Percentiles rank a stretch among this genome's conserved stretches.
Conservation (phyloP, 805 yeast genomes). For the Monosporozyma servazzii region DNA sequence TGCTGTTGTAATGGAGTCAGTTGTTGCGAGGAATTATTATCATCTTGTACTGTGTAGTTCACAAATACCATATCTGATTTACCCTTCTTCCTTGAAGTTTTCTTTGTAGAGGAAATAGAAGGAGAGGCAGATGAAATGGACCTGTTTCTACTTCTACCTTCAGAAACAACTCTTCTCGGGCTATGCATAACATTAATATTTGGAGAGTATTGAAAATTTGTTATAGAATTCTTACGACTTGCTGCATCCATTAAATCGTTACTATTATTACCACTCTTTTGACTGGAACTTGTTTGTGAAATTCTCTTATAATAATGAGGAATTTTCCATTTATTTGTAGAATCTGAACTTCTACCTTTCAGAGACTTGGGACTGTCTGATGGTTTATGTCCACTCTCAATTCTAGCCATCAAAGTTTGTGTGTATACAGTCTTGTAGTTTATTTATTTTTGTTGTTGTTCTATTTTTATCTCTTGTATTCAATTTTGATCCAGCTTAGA, state of each 20-base stretch:
- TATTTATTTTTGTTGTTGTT: background rate
- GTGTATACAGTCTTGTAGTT: background rate
- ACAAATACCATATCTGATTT: constrained; percentile 28
- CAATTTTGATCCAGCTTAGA: background rate
- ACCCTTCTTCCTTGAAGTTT: constrained; percentile 8
- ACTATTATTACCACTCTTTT: background rate
- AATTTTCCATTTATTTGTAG: constrained; percentile 28
- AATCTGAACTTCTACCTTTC: constrained; percentile 16
- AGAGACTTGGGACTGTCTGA: constrained; percentile 1
- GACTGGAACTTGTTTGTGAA: constrained; percentile 1
- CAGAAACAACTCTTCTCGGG: constrained; percentile 24
- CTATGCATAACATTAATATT: constrained; percentile 19
- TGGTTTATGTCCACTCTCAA: constrained; percentile 3
- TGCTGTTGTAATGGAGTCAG: background rate
- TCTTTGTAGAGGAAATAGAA: background rate
- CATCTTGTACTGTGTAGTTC: constrained; percentile 28
- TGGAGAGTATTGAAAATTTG: constrained; percentile 8
- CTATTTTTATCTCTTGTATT: background rate
- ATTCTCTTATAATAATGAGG: constrained; percentile 29
- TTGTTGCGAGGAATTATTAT: background rate
- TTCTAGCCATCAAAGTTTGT: constrained; percentile 2
- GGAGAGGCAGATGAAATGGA: background rate
- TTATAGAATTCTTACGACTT: background rate
- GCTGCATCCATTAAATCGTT: background rate
- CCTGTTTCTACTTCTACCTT: constrained; percentile 11